Evolutionary conservation across 1,284 basidiomycete species (phyloP).

Genomic region (Melampsora larici-populina): DNA sequence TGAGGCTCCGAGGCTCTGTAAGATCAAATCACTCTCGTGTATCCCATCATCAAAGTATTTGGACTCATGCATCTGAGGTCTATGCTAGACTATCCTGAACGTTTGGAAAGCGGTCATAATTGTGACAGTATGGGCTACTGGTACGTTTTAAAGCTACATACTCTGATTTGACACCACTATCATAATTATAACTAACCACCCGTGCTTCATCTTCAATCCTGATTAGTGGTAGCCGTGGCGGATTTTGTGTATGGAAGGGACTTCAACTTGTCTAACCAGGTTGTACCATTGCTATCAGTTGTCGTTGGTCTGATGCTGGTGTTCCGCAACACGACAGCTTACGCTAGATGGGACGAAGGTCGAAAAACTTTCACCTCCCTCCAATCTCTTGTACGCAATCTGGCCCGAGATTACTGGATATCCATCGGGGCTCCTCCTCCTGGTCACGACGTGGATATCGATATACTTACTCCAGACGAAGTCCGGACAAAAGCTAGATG

Average conservation of each 20-base stretch:
- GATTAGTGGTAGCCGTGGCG: conserved; percentile 46
- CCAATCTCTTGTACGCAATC: conserved; percentile 46
- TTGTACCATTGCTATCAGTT: conserved; percentile 49
- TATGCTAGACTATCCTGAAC: conserved; percentile 44
- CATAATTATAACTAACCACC: no score
- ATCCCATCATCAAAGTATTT: neutral
- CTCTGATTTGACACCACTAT: no score
- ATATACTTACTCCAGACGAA: conserved; percentile 42
- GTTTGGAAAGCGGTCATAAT: conserved; percentile 47
- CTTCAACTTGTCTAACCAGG: conserved; percentile 46
- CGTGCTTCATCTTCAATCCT: neutral
- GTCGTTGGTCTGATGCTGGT: conserved; percentile 50
- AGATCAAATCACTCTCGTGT: neutral
- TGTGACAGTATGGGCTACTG: conserved; percentile 47
- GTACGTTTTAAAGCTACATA: neutral
- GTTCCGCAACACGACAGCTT: conserved; percentile 48
- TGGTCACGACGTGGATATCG: neutral
- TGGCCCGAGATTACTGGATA: conserved; percentile 49
- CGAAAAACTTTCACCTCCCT: conserved; percentile 48
- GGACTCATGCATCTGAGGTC: neutral
- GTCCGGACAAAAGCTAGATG: conserved; percentile 47
- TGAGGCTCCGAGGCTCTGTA: conserved; percentile 35
- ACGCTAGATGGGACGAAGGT: conserved; percentile 50
- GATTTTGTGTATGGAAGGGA: conserved; percentile 46
- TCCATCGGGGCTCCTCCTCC: conserved; percentile 46